Base-by-base conservation (phyloP, 768 basidiomycete species). In the Agaricus sinodeliciosus region DNA sequence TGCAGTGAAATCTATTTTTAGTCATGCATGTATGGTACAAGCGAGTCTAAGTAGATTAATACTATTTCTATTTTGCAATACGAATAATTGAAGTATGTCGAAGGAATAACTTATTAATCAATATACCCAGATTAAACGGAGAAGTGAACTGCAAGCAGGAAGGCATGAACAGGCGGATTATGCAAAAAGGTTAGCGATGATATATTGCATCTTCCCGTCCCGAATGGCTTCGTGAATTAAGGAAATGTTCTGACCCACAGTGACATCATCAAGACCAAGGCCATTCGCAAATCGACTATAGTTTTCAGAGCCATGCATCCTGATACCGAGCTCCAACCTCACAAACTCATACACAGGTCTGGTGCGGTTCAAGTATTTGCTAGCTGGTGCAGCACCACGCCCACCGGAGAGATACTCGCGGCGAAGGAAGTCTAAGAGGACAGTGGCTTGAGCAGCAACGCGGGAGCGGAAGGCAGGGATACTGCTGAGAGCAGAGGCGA, bases 261-360 rank as follows among this genome's bases (percentile, higher is more conserved):
- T 86, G 35, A 71, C 74, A 43, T 89, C 84, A 46, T 84, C 82
- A 9, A 81, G 75, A 9, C 81, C 84, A 26, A 84, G 74, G 7
- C 88, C 86, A 49, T 78, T 77, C 56, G 70, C 77, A 58, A 81
- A 85, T 7, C 69, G 67, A 39, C 72, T 69, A 55, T 82, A 72
- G 62, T 93, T 93, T 59, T 89, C 87, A 7, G 76, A 72, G 13
- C 90, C 90, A 57, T 90, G 82, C 87, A 90, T 92, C 58, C 72
- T 72, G 55, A 92, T 79, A n/a, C 87, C 87, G 26, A 93, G 70
- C 7, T 74, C 77, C 18, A 78, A 55, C 31, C 91, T 75, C 4
- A 94, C 79, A 57, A 82, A 94, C 63, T 87, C 82, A 66, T 94
- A 94, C 19, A 93, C 65, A 4, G 80, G 70, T 9, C 80, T 75